Percentiles rank a stretch among this genome's conserved stretches.
phyloP scores from a whole-genome alignment of 305 asterid genomes.

The Fraxinus ornus region DNA sequence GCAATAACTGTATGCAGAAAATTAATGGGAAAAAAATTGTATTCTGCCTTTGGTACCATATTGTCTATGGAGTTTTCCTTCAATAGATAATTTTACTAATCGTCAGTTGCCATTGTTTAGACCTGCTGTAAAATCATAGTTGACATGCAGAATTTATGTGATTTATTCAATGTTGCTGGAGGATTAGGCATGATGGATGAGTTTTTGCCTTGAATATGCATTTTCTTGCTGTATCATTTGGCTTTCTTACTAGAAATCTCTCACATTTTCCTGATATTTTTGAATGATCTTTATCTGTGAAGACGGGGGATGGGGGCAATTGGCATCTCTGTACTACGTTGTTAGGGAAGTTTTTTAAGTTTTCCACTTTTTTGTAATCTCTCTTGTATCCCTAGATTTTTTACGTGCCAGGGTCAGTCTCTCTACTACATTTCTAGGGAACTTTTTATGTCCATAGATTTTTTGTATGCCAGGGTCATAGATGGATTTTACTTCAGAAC shows the following conservation, averaged over 20 bases:
- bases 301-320: not conserved
- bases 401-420: not conserved
- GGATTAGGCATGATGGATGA: not conserved
- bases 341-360: not conserved
- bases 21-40: not conserved
- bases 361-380: not conserved
- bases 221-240: not conserved
- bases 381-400: not conserved
- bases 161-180: conserved; percentile 1
- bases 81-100: not conserved
- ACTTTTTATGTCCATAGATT: not conserved
- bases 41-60: not conserved
- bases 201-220: conserved; percentile 11
- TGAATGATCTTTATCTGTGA: not conserved
- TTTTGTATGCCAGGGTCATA: conserved; percentile 5
- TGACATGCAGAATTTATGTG: not conserved
- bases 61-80: not conserved
- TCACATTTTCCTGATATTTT: not conserved
- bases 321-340: not conserved
- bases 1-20: not conserved
- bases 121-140: not conserved
- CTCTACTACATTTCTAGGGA: not conserved
- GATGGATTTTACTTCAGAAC: not conserved
- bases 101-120: not conserved
- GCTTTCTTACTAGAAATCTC: conserved; percentile 8